phyloP scores from a whole-genome alignment of 345 rosid genomes.

The Aurinia saxatilis region DNA sequence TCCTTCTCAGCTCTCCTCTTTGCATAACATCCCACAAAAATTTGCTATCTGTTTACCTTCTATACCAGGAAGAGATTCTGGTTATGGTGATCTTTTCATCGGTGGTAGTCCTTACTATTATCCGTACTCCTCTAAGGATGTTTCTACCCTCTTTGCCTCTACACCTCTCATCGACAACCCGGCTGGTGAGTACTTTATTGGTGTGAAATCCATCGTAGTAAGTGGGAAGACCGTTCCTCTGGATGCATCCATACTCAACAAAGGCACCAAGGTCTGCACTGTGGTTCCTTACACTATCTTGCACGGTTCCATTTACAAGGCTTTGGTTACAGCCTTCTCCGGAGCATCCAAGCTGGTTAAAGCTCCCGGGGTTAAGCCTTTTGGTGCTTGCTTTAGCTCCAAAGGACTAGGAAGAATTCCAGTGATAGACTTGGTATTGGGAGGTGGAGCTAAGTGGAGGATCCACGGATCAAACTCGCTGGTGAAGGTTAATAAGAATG shows the following conservation, averaged over 20 bases:
- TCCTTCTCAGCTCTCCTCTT: not conserved
- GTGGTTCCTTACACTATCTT: conserved; percentile 24
- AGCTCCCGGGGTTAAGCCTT: conserved; percentile 10
- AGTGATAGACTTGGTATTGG: conserved; percentile 18
- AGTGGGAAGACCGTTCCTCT: conserved; percentile 8
- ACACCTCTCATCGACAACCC: conserved; percentile 15
- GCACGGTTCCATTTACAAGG: conserved; percentile 25
- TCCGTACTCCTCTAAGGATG: not conserved
- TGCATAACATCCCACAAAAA: not conserved
- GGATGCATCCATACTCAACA: not conserved
- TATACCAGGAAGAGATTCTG: not conserved
- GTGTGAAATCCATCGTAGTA: conserved; percentile 20
- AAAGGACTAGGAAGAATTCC: conserved; percentile 16
- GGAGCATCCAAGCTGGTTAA: not conserved
- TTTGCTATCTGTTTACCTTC: conserved; percentile 24
- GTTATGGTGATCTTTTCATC: conserved; percentile 1
- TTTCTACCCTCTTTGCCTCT: conserved; percentile 1
- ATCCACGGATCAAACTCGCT: conserved; percentile 30
- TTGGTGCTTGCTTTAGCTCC: conserved; percentile 24
- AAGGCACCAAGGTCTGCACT: conserved; percentile 26
- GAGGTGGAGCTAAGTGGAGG: conserved; percentile 29
- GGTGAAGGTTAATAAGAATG: conserved; percentile 19
- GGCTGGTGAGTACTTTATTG: conserved; percentile 20
- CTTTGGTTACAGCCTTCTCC: conserved; percentile 1
- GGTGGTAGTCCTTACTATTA: conserved; percentile 13